A percentile compares a stretch with the other conserved stretches of the same genome.
phyloP scores from a whole-genome alignment of 495 filamentous ascomycete species.

The Melanomma pulvis-pyrius region DNA sequence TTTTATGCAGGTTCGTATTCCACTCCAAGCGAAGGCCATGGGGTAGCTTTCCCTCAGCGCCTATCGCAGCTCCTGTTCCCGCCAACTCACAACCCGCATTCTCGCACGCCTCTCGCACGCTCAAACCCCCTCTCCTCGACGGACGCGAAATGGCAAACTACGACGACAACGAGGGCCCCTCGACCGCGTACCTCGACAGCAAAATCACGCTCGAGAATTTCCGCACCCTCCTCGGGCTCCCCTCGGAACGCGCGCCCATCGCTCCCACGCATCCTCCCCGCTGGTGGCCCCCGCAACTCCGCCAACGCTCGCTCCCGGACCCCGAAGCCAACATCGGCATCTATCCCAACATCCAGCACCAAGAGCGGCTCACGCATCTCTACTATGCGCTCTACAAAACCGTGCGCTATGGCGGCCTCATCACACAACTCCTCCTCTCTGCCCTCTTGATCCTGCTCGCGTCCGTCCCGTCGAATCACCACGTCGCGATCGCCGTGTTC shows the following conservation, averaged over 20 bases:
- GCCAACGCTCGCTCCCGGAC: constrained; percentile 17
- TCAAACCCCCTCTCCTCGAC: neutral
- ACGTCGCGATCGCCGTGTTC: constrained; percentile 28
- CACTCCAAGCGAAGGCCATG: neutral
- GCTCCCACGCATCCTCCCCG: constrained; percentile 19
- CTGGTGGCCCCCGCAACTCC: constrained; percentile 19
- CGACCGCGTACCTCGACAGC: constrained; percentile 23
- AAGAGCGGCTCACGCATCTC: constrained; percentile 14
- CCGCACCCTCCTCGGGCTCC: constrained; percentile 34
- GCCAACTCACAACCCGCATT: neutral
- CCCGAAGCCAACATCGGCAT: constrained; percentile 32
- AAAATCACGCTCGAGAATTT: constrained; percentile 30
- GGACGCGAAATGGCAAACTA: neutral
- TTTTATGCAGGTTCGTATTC: constrained; percentile 7
- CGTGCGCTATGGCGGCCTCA: constrained; percentile 20
- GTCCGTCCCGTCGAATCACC: constrained; percentile 28
- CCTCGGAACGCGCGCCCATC: constrained; percentile 1
- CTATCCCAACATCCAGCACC: constrained; percentile 26
- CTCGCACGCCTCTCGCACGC: neutral
- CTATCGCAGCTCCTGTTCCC: neutral
- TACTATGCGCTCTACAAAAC: constrained; percentile 12
- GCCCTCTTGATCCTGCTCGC: constrained; percentile 34
- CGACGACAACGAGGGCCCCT: neutral
- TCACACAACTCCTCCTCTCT: constrained; percentile 31
- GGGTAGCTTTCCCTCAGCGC: constrained; percentile 3